Conservation (phyloP, 192 early-diverging fungal genomes). For the Spizellomyces punctatus region DNA sequence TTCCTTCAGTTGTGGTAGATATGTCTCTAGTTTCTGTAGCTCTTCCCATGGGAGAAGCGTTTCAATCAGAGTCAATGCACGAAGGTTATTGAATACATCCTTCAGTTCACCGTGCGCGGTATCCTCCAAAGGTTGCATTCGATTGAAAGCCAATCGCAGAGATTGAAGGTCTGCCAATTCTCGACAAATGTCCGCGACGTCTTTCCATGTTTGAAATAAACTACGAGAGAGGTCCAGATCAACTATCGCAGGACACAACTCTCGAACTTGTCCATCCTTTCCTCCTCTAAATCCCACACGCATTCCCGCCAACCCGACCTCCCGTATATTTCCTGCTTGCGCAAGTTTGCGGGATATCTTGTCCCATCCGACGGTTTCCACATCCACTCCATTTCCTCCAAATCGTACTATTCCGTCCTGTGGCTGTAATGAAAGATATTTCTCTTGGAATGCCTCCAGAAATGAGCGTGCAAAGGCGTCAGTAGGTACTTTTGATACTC, state of each 20-base stretch:
- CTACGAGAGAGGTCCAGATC: slow-evolving; percentile 53
- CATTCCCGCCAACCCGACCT: slow-evolving; percentile 43
- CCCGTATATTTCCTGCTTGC: slow-evolving; percentile 18
- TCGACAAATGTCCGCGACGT: slow-evolving; percentile 39
- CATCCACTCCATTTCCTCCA: slow-evolving; percentile 32
- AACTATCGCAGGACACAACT: slow-evolving; percentile 37
- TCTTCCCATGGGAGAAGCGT: slow-evolving; percentile 42
- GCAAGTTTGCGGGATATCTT: slow-evolving; percentile 37
- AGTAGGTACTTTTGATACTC: slow-evolving; percentile 19
- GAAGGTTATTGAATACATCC: slow-evolving; percentile 33
- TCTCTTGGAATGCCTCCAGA: slow-evolving; percentile 24
- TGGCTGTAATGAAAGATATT: slow-evolving; percentile 27
- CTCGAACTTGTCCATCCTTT: background rate
- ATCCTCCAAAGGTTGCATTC: slow-evolving; percentile 24
- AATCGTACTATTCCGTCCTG: slow-evolving; percentile 15
- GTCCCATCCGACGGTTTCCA: slow-evolving; percentile 53
- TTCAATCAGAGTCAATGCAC: slow-evolving; percentile 36
- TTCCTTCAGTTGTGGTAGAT: slow-evolving; percentile 35
- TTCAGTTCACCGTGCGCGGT: background rate
- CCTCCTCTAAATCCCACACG: slow-evolving; percentile 24
- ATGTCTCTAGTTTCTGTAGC: slow-evolving; percentile 22
- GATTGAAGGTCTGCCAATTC: slow-evolving; percentile 37
- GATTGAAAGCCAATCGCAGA: slow-evolving; percentile 45
- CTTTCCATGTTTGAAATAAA: slow-evolving; percentile 37
- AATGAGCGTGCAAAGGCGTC: slow-evolving; percentile 25